Base-by-base conservation (phyloP, 805 yeast species). In the Starmerella apis region DNA sequence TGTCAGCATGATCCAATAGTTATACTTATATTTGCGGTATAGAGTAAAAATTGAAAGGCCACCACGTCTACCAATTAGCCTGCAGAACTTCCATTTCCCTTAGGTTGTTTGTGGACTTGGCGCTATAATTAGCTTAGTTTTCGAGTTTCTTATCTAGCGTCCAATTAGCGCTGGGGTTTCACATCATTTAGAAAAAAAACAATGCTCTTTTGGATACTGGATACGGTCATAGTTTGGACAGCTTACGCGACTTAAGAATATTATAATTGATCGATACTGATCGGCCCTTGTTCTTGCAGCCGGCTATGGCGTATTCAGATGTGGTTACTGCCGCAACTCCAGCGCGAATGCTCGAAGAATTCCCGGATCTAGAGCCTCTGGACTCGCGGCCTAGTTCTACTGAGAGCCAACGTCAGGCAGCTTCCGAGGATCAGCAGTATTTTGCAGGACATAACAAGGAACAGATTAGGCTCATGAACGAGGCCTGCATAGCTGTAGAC, bases 401-500 rank as follows among this genome's bases (percentile, higher is more conserved):
- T 9, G 53, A 55, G 5, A 49, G 59, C 47, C 44, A 41, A 32
- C 44, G 27, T 13, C 24, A 41, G 23, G 56, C 31, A 46, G 30
- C 43, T 47, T 28, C 44, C 16, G 57, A 57, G 30, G 63, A 61
- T 49, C 58, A 63, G n/a, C 63, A 59, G 22, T 63, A 85, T n/a
- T 84, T 88, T 56, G 72, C 71, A 4, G 96, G 96, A 6, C 92
- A 88, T 58, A 95, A 92, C 66, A 83, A 81, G 63, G 97, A 90
- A 65, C 98, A 92, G 68, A 86, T 92, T 66, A 78, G 79, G 62
- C 73, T 92, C 54, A 92, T 92, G 98, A 94, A 88, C 59, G 98
- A 92, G 67, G 80, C 88, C 55, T 92, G 98, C 68, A 87, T 92
- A 53, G 96, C 90, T 2, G 71, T 88, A 55, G 96, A 92, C 65